phyloP scores from a whole-genome alignment of 148 eudicot genomes.

The Heliosperma pusillum region DNA sequence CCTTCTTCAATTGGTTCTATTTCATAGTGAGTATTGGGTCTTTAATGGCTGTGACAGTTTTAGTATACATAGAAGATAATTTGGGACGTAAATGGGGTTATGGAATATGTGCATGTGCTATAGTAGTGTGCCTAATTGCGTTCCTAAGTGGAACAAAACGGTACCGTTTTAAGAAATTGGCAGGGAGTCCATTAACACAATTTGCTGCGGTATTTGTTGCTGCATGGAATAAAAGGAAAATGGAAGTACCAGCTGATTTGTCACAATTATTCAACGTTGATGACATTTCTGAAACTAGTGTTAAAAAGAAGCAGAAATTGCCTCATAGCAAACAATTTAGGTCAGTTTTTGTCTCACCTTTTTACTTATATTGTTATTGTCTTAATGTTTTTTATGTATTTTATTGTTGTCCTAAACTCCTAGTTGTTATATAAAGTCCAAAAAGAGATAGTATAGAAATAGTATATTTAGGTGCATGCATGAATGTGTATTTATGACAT shows the following conservation, averaged over 20 bases:
- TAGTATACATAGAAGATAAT: conserved; percentile 77
- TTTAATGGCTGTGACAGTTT: conserved; percentile 60
- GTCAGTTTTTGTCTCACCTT: conserved; percentile 11
- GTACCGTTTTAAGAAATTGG: conserved; percentile 67
- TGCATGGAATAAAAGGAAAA: conserved; percentile 51
- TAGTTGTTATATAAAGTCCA: neutral
- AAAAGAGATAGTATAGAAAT: too few species aligned
- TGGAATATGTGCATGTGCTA: conserved; percentile 61
- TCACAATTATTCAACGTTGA: conserved; percentile 41
- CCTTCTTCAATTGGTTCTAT: conserved; percentile 76
- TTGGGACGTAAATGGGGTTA: conserved; percentile 72
- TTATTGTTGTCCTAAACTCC: too few species aligned
- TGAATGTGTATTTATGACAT: neutral
- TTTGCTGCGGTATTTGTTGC: conserved; percentile 54
- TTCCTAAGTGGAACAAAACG: conserved; percentile 51
- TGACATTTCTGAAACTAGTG: conserved; percentile 34
- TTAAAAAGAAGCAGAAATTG: conserved; percentile 35
- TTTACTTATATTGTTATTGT: neutral
- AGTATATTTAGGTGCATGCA: neutral
- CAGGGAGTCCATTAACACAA: conserved; percentile 68
- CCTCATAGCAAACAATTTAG: conserved; percentile 41
- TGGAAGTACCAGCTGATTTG: conserved; percentile 45
- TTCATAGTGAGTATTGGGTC: conserved; percentile 78
- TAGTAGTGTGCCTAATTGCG: conserved; percentile 34
- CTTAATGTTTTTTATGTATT: too few species aligned